Base-by-base conservation (phyloP, 306 rosid species). In the Alnus rubra region DNA sequence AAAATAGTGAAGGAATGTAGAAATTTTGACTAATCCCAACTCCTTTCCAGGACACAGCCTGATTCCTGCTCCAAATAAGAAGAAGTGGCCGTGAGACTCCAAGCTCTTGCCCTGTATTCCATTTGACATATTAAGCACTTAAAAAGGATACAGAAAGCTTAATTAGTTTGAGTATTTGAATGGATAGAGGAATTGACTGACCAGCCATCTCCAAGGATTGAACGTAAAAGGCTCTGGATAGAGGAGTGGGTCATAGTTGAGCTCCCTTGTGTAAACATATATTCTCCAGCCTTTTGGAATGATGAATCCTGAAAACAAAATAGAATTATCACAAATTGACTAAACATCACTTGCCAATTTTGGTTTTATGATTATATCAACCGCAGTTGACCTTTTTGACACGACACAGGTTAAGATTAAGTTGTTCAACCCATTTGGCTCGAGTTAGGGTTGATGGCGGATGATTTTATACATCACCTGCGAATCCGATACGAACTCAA, bases 181-280 rank as follows among this genome's bases (percentile, higher is more conserved):
- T 1, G 37, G 37, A 33, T 33, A 39, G 44, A 39, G 7, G 45
- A 42, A 42, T 42, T 42, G 30, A 79, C 90, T 76, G 4, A 92
- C 96, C 96, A 88, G 80, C 97, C 97, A 93, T 88, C 96, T 85
- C 78, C 86, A 84, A n/a, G 97, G 96, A 72, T 90, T 84, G 79
- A 93, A 93, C 67, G 56, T 80, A 31, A 78, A 85, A 2, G 97
- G 97, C 9, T 93, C 96, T 4, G 88, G 82, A 78, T 90, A 93
- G 54, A 89, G 74, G 79, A 77, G 59, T 18, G 82, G 86, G 70
- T 93, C 94, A 83, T 84, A 87, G 80, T 93, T 93, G 12, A 87
- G 85, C 85, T 90, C 93, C 77, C 97, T 93, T 62, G 91, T 93
- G 72, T 88, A 91, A 10, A 83, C 88, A 76, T 88, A 93, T 14